A percentile compares a stretch with the other conserved stretches of the same genome.
Conservation (phyloP, 1,284 basidiomycete genomes). For the Thelephora terrestris region DNA sequence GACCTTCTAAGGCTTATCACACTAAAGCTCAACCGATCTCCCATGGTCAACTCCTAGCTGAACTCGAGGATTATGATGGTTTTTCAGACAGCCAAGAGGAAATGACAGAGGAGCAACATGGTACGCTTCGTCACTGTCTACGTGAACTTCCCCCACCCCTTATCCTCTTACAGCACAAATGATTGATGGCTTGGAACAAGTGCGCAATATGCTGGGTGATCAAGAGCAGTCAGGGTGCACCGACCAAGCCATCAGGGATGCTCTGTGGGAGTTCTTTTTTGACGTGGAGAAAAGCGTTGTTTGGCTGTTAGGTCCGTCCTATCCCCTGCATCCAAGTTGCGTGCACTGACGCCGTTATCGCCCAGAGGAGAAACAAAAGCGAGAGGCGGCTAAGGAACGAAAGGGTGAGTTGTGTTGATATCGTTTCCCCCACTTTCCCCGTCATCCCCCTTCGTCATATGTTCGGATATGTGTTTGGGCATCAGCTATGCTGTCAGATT, state of each 20-base stretch:
- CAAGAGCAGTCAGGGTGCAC: slow-evolving; percentile 56
- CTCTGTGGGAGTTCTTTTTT: slow-evolving; percentile 86
- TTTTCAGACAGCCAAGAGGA: slow-evolving; percentile 62
- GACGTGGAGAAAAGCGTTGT: slow-evolving; percentile 71
- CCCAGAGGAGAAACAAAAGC: slow-evolving; percentile 52
- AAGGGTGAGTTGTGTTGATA: slow-evolving; percentile 63
- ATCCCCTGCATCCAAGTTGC: background rate
- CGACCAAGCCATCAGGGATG: slow-evolving; percentile 70
- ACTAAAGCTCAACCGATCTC: slow-evolving; percentile 1
- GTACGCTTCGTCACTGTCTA: slow-evolving; percentile 25
- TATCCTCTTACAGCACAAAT: slow-evolving; percentile 51
- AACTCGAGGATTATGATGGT: slow-evolving; percentile 58
- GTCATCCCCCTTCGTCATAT: slow-evolving; percentile 11
- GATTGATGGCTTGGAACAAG: slow-evolving; percentile 56
- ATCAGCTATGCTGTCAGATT: background rate
- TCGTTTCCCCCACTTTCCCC: slow-evolving; percentile 21
- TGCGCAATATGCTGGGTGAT: slow-evolving; percentile 60
- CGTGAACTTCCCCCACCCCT: background rate
- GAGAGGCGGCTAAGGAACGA: slow-evolving; percentile 49
- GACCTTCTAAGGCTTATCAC: slow-evolving; percentile 6
- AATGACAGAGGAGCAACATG: slow-evolving; percentile 60
- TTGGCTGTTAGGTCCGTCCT: slow-evolving; percentile 57
- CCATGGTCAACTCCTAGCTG: slow-evolving; percentile 35
- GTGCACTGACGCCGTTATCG: background rate
- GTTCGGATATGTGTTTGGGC: background rate